A percentile compares a stretch with the other conserved stretches of the same genome.
phyloP scores from a whole-genome alignment of 1,284 basidiomycete genomes.

The Anthracocystis setariae region DNA sequence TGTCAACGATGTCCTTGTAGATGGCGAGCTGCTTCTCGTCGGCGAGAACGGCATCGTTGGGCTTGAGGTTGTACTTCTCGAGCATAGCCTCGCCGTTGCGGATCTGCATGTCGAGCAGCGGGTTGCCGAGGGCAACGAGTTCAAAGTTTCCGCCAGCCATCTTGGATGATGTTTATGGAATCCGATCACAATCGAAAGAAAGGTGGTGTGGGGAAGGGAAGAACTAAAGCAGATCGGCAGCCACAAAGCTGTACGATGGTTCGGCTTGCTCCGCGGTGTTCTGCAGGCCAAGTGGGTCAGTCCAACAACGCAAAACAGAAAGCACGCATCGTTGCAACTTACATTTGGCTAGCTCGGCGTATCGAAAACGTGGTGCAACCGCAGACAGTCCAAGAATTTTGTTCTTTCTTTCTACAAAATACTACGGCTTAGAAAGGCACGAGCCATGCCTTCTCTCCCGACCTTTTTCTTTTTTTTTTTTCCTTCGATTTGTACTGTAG shows the following conservation, averaged over 20 bases:
- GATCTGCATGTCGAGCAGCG: conserved; percentile 69
- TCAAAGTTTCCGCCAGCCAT: conserved; percentile 61
- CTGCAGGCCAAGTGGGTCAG: background rate
- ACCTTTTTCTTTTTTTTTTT: background rate
- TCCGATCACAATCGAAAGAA: conserved; percentile 1
- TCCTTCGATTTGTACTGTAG: background rate
- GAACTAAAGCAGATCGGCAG: background rate
- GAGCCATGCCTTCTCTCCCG: conserved; percentile 8
- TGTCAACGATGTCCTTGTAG: conserved; percentile 86
- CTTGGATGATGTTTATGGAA: conserved; percentile 2
- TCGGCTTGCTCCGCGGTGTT: background rate
- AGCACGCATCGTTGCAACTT: no score
- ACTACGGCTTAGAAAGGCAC: conserved; percentile 20
- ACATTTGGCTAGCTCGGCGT: no score
- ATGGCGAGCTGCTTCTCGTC: conserved; percentile 80
- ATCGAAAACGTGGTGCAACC: background rate
- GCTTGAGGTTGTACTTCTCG: conserved; percentile 88
- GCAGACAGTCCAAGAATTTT: no score
- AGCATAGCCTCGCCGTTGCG: conserved; percentile 81
- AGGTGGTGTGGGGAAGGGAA: background rate
- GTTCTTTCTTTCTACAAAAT: no score
- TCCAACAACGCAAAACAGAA: background rate
- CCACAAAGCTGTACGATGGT: background rate
- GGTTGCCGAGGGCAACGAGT: conserved; percentile 67
- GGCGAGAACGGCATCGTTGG: conserved; percentile 96